These are phyloP conservation scores for Ophiostoma montium DNA, from an alignment of 2,329 filamentous ascomycete genomes.

Conservation along the genomic window DNA sequence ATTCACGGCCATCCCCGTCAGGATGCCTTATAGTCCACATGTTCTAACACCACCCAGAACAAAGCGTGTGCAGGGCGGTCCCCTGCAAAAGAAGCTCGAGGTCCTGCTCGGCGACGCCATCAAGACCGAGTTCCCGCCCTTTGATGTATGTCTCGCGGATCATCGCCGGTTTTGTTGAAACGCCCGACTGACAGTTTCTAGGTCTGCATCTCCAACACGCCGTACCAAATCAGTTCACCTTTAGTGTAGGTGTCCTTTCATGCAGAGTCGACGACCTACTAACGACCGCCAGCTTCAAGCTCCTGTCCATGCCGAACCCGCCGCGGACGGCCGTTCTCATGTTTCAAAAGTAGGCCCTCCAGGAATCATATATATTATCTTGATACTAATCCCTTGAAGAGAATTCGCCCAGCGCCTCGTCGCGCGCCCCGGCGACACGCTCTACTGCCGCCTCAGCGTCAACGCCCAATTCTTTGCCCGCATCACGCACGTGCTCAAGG, in stretches of 20 bases:
- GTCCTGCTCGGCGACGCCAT: slow-evolving; percentile 75
- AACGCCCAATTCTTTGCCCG: slow-evolving; percentile 81
- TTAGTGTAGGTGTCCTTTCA: slow-evolving; percentile 37
- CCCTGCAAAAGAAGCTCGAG: slow-evolving; percentile 70
- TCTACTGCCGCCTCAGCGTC: slow-evolving; percentile 82
- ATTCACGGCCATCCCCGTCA: neutral
- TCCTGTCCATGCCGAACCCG: slow-evolving; percentile 67
- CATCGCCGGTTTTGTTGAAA: neutral
- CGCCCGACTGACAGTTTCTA: slow-evolving; percentile 25
- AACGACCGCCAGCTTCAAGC: slow-evolving; percentile 40
- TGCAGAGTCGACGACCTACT: neutral
- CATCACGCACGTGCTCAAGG: slow-evolving; percentile 68
- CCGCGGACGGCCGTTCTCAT: slow-evolving; percentile 61
- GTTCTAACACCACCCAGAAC: slow-evolving; percentile 25
- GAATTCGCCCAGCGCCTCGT: slow-evolving; percentile 88
- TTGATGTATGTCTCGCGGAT: slow-evolving; percentile 29
- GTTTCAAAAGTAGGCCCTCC: slow-evolving; percentile 51
- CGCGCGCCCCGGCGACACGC: slow-evolving; percentile 71
- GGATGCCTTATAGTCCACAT: no score
- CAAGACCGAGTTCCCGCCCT: slow-evolving; percentile 55
- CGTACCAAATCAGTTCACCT: slow-evolving; percentile 73
- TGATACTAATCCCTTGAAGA: slow-evolving; percentile 27
- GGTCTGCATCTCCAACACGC: slow-evolving; percentile 69
- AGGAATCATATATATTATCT: no score
- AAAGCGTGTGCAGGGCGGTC: slow-evolving; percentile 83